Evolutionary conservation across 345 rosid species (phyloP).

Genomic region (Turnera subulata): DNA sequence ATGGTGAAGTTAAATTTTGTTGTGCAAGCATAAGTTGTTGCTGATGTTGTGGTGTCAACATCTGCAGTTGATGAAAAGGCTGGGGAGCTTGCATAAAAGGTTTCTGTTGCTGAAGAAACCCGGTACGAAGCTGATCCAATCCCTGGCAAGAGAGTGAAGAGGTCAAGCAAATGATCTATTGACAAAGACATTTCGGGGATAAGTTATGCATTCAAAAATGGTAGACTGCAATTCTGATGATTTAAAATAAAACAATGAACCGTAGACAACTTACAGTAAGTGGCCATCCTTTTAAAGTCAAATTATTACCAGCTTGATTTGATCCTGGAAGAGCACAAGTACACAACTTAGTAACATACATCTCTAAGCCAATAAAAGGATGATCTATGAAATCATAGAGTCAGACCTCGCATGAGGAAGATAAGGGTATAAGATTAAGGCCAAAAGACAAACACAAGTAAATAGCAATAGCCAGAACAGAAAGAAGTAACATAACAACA

Average conservation of each 20-base stretch:
- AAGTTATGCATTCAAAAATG: too few relatives aligned
- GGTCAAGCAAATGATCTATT: not conserved
- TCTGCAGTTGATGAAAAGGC: conserved; percentile 84
- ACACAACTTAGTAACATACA: conserved; percentile 10
- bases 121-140: conserved; percentile 65
- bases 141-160: conserved; percentile 41
- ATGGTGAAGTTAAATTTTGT: conserved; percentile 72
- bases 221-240: not conserved
- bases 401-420: not conserved
- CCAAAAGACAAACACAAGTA: too few relatives aligned
- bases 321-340: conserved; percentile 50
- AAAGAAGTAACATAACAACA: conserved; percentile 6
- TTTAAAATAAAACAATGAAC: not conserved
- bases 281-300: conserved; percentile 96
- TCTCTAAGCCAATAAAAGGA: conserved; percentile 1
- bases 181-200: too few relatives aligned
- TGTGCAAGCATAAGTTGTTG: conserved; percentile 95
- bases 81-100: conserved; percentile 86
- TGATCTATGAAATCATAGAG: too few relatives aligned
- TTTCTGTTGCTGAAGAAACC: conserved; percentile 79
- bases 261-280: conserved; percentile 59
- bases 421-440: not conserved
- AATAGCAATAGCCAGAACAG: conserved; percentile 5
- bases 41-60: conserved; percentile 89
- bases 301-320: conserved; percentile 78